Percentiles rank a stretch among this genome's conserved stretches.
phyloP scores from a whole-genome alignment of 2,329 filamentous ascomycete genomes.

The Venturia asperata region DNA sequence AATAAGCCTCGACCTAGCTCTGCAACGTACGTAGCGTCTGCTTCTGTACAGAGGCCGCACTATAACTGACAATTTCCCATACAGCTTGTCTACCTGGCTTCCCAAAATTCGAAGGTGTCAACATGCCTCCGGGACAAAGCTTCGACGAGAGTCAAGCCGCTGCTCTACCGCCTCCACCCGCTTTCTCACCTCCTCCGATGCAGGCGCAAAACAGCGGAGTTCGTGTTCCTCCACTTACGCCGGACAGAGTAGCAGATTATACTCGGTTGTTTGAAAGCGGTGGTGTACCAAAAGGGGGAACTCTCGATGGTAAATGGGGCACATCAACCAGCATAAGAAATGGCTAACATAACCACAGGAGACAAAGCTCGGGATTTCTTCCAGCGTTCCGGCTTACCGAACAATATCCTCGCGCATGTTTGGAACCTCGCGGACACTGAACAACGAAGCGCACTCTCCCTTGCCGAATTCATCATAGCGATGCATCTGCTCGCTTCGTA shows the following conservation, averaged over 20 bases:
- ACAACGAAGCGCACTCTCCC: slow-evolving; percentile 76
- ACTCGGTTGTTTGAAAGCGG: slow-evolving; percentile 85
- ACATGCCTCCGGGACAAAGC: slow-evolving; percentile 30
- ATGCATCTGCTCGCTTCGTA: slow-evolving; percentile 95
- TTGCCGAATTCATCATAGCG: slow-evolving; percentile 92
- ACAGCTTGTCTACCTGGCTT: slow-evolving; percentile 60
- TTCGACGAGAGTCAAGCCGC: slow-evolving; percentile 28
- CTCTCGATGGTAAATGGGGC: slow-evolving; percentile 13
- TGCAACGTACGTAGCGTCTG: slow-evolving; percentile 53
- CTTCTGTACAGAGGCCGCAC: neutral
- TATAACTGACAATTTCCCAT: slow-evolving; percentile 24
- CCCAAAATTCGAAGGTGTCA: slow-evolving; percentile 81
- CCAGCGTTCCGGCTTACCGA: slow-evolving; percentile 82
- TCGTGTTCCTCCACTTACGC: slow-evolving; percentile 78
- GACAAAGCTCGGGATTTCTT: slow-evolving; percentile 91
- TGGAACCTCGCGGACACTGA: slow-evolving; percentile 94
- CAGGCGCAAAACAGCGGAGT: slow-evolving; percentile 48
- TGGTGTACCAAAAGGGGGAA: slow-evolving; percentile 58
- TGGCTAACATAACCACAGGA: slow-evolving; percentile 41
- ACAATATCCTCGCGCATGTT: slow-evolving; percentile 86
- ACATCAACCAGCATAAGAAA: neutral
- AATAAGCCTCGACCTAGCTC: slow-evolving; percentile 71
- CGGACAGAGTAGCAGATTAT: slow-evolving; percentile 87
- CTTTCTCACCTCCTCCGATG: slow-evolving; percentile 35
- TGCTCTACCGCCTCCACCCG: slow-evolving; percentile 35